phyloP scores from a whole-genome alignment of 805 yeast genomes.

The Lipomyces japonicus region DNA sequence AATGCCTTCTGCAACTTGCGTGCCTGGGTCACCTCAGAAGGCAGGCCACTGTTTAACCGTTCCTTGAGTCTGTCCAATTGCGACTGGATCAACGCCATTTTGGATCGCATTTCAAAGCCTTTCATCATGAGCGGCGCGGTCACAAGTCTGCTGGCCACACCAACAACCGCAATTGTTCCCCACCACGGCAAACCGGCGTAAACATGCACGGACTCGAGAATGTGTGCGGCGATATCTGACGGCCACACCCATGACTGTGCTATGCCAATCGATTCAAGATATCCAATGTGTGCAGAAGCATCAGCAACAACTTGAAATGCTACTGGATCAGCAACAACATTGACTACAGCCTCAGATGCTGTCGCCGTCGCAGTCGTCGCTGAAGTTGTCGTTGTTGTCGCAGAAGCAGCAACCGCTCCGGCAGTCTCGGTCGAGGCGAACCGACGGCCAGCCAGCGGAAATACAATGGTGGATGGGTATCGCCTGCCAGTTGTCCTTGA shows the following conservation, averaged over 20 bases:
- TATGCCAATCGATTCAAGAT: constrained; percentile 78
- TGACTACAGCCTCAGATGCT: not conserved
- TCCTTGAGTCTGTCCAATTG: constrained; percentile 50
- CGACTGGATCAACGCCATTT: constrained; percentile 71
- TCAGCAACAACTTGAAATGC: not conserved
- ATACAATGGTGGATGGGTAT: too few species aligned
- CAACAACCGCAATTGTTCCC: constrained; percentile 76
- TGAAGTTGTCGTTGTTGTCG: not conserved
- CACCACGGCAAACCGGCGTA: constrained; percentile 95
- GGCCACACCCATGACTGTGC: constrained; percentile 88
- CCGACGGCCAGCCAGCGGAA: not conserved
- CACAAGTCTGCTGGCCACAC: constrained; percentile 62
- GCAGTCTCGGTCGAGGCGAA: not conserved
- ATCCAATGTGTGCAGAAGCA: constrained; percentile 64
- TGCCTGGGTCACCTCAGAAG: constrained; percentile 30
- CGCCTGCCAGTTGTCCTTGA: too few species aligned
- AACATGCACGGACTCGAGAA: constrained; percentile 78
- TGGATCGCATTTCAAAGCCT: constrained; percentile 78
- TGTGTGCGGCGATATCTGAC: constrained; percentile 69
- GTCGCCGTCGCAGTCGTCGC: not conserved
- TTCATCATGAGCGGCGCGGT: constrained; percentile 80
- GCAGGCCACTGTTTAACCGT: constrained; percentile 39
- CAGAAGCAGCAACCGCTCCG: not conserved
- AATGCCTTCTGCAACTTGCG: constrained; percentile 53
- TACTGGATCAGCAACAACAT: constrained; percentile 1